Percentiles rank a stretch among this genome's conserved stretches.
Conservation (phyloP, 1,284 basidiomycete species). For the Moesziomyces sp. region DNA sequence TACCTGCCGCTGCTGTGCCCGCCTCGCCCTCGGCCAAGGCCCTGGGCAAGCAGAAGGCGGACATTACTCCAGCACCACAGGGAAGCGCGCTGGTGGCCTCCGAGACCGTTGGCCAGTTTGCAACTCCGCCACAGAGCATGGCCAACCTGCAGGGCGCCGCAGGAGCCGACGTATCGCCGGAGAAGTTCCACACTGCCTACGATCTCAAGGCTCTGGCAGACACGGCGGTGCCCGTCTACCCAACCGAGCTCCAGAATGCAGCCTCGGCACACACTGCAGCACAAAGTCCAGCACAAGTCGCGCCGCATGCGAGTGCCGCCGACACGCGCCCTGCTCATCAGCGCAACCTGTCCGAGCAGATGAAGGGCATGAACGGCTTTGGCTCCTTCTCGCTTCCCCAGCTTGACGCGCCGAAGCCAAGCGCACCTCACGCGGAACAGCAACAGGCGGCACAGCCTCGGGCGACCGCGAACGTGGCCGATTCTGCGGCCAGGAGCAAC, state of each 20-base stretch:
- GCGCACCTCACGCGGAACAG: conserved; percentile 2
- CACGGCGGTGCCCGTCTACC: conserved; percentile 27
- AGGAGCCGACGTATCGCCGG: conserved; percentile 19
- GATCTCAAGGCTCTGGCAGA: conserved; percentile 39
- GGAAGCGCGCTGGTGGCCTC: conserved; percentile 14
- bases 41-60: conserved; percentile 26
- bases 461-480: not conserved
- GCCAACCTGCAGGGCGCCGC: conserved; percentile 26
- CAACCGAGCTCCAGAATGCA: conserved; percentile 1
- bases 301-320: not conserved
- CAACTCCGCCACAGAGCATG: conserved; percentile 42
- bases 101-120: conserved; percentile 23
- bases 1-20: conserved; percentile 7
- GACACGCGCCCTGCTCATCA: conserved; percentile 23
- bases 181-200: conserved; percentile 44
- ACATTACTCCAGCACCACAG: not conserved
- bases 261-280: not conserved
- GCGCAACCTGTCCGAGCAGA: conserved; percentile 25
- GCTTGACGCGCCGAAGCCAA: conserved; percentile 14
- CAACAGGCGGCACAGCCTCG: not conserved
- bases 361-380: conserved; percentile 22
- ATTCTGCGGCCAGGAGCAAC: not conserved
- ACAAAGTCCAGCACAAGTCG: not conserved
- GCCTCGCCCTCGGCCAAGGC: conserved; percentile 30
- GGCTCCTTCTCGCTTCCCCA: conserved; percentile 23